Evolutionary conservation across 192 early-diverging fungal genomes (phyloP), one percentile per base, ranked within the genome.

Genomic region (Borealophlyctis nickersoniae): DNA sequence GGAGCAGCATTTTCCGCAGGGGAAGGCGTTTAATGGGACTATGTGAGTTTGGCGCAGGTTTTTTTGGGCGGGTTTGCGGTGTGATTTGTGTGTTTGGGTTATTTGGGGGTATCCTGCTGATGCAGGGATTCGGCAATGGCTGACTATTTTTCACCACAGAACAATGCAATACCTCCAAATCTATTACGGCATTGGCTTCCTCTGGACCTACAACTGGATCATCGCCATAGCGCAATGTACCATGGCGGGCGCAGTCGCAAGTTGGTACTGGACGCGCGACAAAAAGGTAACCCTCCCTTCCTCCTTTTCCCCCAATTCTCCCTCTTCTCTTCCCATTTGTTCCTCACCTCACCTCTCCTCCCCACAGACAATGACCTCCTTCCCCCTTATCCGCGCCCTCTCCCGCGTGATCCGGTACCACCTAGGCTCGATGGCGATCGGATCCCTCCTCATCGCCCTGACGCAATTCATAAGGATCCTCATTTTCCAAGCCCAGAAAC

Each of bases 161-260:
- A 66, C 51, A 9, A 22, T 71, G 19, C 53, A 70, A 48, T 77
- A 76, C 55, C 49, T 77, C n/a, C 61, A 75, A 23, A 49, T 73
- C 28, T 83, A 81, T 60, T 83, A 83, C 64, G 49, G 74, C 16
- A 79, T 83, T 69, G 83, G 83, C 19, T 82, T 82, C 70, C 67
- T 85, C 29, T 85, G 83, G 83, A 56, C 36, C 14, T 69, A 75
- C 62, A 70, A 66, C 54, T 83, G 73, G 49, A 35, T 85, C 22
- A 56, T 70, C 52, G 83, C 70, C n/a, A 58, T 82, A 61, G 76
- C 73, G 48, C 76, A 79, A 55, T 50, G 62, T 5, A 75, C 77
- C 2, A 55, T 85, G 23, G 74, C 78, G 31, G 83, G 83, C 23
- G 73, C 79, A 1, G 65, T 85, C 61, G 83, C 78, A 22, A 50